phyloP scores from a whole-genome alignment of 2,329 filamentous ascomycete genomes.

The Verticillium zaregamsianum region DNA sequence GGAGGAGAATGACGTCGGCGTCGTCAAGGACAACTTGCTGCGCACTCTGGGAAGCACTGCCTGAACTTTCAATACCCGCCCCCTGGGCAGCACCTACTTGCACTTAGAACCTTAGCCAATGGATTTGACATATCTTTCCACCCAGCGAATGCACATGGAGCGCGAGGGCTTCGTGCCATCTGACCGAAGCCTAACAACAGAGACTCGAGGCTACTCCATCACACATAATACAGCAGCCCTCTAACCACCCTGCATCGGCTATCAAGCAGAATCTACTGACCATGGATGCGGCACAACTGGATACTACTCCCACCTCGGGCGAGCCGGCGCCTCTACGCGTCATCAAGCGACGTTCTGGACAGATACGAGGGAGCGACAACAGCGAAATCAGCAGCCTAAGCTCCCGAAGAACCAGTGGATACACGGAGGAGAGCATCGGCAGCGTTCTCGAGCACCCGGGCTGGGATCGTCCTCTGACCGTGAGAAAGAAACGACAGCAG shows the following conservation, averaged over 20 bases:
- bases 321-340: conserved; percentile 45
- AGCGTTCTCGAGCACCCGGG: conserved; percentile 19
- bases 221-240: not conserved
- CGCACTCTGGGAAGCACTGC: conserved; percentile 39
- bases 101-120: not conserved
- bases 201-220: too few relatives aligned
- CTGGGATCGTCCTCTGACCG: conserved; percentile 20
- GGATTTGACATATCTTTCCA: not conserved
- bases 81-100: not conserved
- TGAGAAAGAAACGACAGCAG: conserved; percentile 29
- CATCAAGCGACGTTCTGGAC: conserved; percentile 31
- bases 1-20: conserved; percentile 54
- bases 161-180: not conserved
- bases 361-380: not conserved
- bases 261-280: not conserved
- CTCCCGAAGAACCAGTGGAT: conserved; percentile 12
- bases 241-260: not conserved
- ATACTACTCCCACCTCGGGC: not conserved
- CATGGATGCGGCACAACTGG: not conserved
- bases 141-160: too few relatives aligned
- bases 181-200: not conserved
- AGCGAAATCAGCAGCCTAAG: not conserved
- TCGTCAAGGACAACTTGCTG: conserved; percentile 54
- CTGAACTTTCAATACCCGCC: conserved; percentile 9
- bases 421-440: conserved; percentile 19